Evolutionary conservation across 140 eudicot genomes (phyloP).

Genomic region (Erigeron philadelphicus): DNA sequence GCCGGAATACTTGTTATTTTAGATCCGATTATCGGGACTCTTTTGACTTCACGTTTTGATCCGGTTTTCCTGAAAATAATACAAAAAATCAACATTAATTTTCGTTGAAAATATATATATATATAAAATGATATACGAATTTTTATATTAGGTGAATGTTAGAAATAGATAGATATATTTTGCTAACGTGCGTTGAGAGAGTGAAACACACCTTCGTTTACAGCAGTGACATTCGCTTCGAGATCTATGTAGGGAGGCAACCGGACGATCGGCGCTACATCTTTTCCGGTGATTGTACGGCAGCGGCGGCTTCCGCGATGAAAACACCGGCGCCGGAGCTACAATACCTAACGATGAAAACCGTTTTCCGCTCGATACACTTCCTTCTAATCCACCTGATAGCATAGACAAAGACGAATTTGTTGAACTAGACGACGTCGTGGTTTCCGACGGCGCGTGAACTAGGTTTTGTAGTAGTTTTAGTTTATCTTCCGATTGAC

Average conservation of each 20-base stretch:
- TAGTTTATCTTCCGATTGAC: conserved; percentile 4
- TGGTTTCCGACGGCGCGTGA: not conserved
- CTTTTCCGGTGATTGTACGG: conserved; percentile 43
- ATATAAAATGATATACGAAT: no score
- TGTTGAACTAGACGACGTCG: conserved; percentile 29
- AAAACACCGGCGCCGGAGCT: conserved; percentile 38
- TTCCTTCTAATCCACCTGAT: conserved; percentile 41
- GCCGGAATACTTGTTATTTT: conserved; percentile 44
- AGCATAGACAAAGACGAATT: conserved; percentile 32
- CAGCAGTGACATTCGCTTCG: conserved; percentile 48
- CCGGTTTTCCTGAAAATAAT: conserved; percentile 37
- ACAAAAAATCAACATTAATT: not conserved
- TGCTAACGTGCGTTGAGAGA: conserved; percentile 1
- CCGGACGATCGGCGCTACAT: conserved; percentile 38
- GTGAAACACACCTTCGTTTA: conserved; percentile 44
- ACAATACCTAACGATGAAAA: conserved; percentile 28
- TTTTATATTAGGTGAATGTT: conserved; percentile 17
- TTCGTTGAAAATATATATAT: not conserved
- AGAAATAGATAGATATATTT: not conserved
- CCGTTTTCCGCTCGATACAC: conserved; percentile 50
- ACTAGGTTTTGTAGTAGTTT: no score
- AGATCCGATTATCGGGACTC: conserved; percentile 40
- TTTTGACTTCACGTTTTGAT: conserved; percentile 24
- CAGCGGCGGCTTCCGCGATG: conserved; percentile 57
- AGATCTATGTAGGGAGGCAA: conserved; percentile 20